Evolutionary conservation across 1,284 basidiomycete genomes (phyloP), one percentile per base, ranked within the genome.

Genomic region (Sphaerobolus stellatus): DNA sequence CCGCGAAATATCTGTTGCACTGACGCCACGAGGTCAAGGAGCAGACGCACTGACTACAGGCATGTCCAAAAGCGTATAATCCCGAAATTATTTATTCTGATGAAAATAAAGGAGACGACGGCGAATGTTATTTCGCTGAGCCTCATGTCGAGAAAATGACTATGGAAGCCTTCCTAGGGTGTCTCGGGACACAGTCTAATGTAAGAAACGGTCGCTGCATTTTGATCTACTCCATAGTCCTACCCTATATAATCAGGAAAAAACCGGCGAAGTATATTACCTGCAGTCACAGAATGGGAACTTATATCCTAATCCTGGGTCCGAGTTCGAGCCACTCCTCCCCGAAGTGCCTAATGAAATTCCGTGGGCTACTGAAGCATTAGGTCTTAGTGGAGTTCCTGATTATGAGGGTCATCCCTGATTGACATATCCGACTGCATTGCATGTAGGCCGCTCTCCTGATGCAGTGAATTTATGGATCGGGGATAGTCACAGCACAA

Each of bases 381-480:
- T 93, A 28, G 90, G 92, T 93, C 62, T 28, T 79, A 68, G 27
- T 41, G 36, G n/a, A 43, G 40, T 6, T 14, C n/a, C 31, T 56
- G 5, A 50, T 24, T 24, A 52, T 49, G 11, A 28, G 29, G 41
- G 14, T 18, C 27, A 20, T 29, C 33, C 33, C 9, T 49, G 20
- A 54, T 43, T 44, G 29, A 36, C 13, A 36, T 36, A n/a, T 18
- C 33, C 33, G 33, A 33, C 34, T 48, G 27, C 44, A 11, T 38
- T 8, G 11, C 27, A 18, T 58, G 36, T 56, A 90, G 90, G 79
- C 36, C 74, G 71, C 56, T 66, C 73, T 22, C 92, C 93, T 0
- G 94, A 96, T 62, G 93, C 92, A 3, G 91, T 93, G 0, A 96
- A 96, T 66, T 66, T 95, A 20, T 96, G 94, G 94, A 90, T 96